Conservation (phyloP, 75 land plant genomes). For the Ceratopteris richardii region DNA sequence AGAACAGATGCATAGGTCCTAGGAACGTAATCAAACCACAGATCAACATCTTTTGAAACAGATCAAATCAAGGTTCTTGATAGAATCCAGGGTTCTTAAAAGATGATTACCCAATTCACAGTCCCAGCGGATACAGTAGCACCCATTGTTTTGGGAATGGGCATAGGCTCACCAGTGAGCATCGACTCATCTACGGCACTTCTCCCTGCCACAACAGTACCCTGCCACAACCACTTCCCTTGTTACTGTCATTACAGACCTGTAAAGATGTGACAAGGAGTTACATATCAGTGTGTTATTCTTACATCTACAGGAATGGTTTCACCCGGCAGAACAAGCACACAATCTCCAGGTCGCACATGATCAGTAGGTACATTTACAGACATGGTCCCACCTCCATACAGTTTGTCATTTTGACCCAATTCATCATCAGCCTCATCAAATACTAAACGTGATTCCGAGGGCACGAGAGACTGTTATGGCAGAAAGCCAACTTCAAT, state of each 20-base stretch:
- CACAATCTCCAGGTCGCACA: conserved; percentile 72
- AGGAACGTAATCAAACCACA: too few species aligned
- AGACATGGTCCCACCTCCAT: conserved; percentile 38
- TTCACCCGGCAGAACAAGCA: conserved; percentile 94
- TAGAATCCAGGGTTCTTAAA: too few species aligned
- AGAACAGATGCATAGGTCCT: too few species aligned
- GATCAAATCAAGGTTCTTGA: too few species aligned
- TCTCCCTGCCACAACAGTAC: conserved; percentile 71
- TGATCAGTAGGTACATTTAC: conserved; percentile 81
- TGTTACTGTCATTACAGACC: too few species aligned
- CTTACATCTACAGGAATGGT: conserved; percentile 94
- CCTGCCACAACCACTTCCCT: conserved; percentile 28
- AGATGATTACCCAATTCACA: conserved; percentile 69
- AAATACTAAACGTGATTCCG: conserved; percentile 73
- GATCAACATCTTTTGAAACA: too few species aligned
- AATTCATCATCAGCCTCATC: conserved; percentile 26
- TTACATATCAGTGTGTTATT: not conserved
- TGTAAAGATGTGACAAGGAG: too few species aligned
- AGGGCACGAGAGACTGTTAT: conserved; percentile 74
- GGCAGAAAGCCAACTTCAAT: not conserved
- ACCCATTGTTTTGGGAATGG: conserved; percentile 70
- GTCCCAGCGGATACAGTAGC: conserved; percentile 83
- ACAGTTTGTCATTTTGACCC: conserved; percentile 17
- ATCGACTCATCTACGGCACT: conserved; percentile 98
- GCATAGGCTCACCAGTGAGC: conserved; percentile 97